Conservation (phyloP, 345 rosid species). For the Salix dunnii region DNA sequence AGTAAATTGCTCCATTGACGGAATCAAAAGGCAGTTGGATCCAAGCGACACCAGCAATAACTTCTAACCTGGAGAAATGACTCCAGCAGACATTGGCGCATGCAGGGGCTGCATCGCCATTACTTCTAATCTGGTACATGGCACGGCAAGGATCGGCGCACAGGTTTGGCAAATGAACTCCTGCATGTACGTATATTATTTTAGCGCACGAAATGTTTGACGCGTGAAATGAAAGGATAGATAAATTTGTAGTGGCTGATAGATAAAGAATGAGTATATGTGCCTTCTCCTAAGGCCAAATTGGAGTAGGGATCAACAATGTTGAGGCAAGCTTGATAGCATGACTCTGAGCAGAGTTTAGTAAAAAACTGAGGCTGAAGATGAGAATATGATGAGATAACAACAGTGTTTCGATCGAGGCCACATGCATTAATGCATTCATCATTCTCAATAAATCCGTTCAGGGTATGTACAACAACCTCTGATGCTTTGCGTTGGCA, state of each 20-base stretch:
- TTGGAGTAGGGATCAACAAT: conserved; percentile 35
- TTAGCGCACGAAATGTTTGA: neutral
- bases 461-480: conserved; percentile 15
- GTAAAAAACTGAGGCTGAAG: conserved; percentile 25
- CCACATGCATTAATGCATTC: conserved; percentile 29
- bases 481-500: conserved; percentile 37
- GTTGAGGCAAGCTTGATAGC: conserved; percentile 28
- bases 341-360: conserved; percentile 30
- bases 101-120: neutral
- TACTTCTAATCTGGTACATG: conserved; percentile 1
- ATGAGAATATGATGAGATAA: conserved; percentile 32
- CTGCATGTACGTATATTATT: neutral
- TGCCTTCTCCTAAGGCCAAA: conserved; percentile 35
- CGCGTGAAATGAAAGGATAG: neutral
- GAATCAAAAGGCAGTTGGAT: neutral
- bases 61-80: neutral
- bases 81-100: neutral
- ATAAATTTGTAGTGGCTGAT: neutral
- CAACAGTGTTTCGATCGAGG: conserved; percentile 22
- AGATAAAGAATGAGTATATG: neutral
- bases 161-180: conserved; percentile 9
- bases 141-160: conserved; percentile 16
- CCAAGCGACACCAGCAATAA: neutral
- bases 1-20: neutral
- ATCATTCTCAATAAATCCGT: conserved; percentile 24